Base-by-base conservation (phyloP, 495 filamentous ascomycete species). In the Xylaria cubensis region DNA sequence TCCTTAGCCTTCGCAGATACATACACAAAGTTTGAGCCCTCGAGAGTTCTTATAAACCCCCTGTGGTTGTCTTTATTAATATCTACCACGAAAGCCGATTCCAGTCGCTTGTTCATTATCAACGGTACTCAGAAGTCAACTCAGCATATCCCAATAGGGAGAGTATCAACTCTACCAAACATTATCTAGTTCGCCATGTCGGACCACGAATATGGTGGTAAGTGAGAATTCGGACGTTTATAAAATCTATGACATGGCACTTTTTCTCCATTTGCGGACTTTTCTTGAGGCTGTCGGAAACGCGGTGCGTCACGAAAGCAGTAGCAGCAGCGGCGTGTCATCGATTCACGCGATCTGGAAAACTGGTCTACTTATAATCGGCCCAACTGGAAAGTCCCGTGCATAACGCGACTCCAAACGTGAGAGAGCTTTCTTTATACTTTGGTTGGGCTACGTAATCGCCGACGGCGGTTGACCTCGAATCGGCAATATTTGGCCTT, bases 191-290 rank as follows among this genome's bases (percentile, higher is more conserved):
- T 69, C 81, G 85, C 21, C 74, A 97, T 97, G 94, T 97, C 94
- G 67, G 94, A 97, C 79, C 91, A 94, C 74, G 94, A 97, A 78
- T 94, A 97, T 76, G 90, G 86, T 77, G 88, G 92, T 93, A 81
- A 64, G 69, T 64, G 42, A 8, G 26, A 44, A 9, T 21, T 2
- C 50, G n/a, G 8, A 36, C 6, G 1, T 32, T 34, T 32, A 7
- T 24, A 3, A 29, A 50, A 29, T 1, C 7, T 26, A 0, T 8
- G 4, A 9, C 58, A 21, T n/a, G 19, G 3, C 34, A 51, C 10
- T 12, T 3, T 9, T 10, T n/a, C 29, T 42, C 12, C 21, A 15
- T 24, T 21, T 13, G 32, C 19, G n/a, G 21, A 0, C 21, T 44
- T 29, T 64, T 13, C 13, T 41, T 26, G 0, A 29, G 44, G 8